Base-by-base conservation (phyloP, 371 early-diverging fungal species). In the Zychaea mexicana region DNA sequence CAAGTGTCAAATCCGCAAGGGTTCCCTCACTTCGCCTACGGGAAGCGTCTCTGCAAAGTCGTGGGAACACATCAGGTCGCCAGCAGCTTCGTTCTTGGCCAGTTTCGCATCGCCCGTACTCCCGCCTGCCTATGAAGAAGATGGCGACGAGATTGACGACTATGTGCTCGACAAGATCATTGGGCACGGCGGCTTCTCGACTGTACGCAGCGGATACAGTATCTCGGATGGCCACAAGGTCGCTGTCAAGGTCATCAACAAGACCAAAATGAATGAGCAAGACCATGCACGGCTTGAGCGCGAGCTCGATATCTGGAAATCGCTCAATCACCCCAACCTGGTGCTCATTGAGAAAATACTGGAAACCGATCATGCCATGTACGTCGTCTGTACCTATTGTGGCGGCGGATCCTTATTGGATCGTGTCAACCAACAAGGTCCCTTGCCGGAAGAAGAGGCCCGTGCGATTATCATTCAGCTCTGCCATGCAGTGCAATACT, bases 291-390 rank as follows among this genome's bases (percentile, higher is more conserved):
- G 72, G 2, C 65, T 86, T 17, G 82, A 85, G 22, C 67, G 78
- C 52, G 92, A 92, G 60, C 68, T 87, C 9, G 68, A 73, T 2
- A 84, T 93, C n/a, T 93, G 93, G 95, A 75, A 82, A n/a, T 76
- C 79, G 13, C 72, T 93, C n/a, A 67, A 81, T 15, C 94, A 94
- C 71, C 90, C 87, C 2, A 70, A 90, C 52, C 84, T 93, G 54
- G 76, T 91, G 2, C 68, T 76, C 2, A 79, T 93, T 62, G 61
- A 80, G 21, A 87, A 88, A 7, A 74, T 89, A 26, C 79, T 91
- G 53, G 88, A 90, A 24, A 77, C 85, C 4, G 87, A 86, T 17
- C 78, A 85, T 45, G 85, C 87, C 15, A 79, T 77, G 9, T 92
- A 88, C 60, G 69, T 94, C 13, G 84, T 94, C 52, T 81, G 83